These are phyloP conservation scores for Claviceps cyperi DNA, from an alignment of 2,329 filamentous ascomycete species.

Conservation along the genomic window DNA sequence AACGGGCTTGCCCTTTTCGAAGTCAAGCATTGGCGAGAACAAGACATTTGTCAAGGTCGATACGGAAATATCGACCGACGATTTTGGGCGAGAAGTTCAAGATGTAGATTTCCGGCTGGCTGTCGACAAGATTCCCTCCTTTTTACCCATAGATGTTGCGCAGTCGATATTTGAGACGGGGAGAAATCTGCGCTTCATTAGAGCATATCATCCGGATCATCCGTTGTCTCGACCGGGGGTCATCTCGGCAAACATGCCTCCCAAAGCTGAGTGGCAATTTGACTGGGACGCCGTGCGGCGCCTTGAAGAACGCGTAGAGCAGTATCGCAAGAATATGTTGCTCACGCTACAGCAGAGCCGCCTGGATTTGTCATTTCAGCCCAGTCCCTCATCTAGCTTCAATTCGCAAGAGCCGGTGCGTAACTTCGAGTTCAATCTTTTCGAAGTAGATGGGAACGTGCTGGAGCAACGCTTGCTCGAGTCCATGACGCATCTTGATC, in stretches of 20 bases:
- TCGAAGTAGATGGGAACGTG: slow-evolving; percentile 30
- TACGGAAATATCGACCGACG: slow-evolving; percentile 38
- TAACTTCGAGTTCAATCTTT: slow-evolving; percentile 25
- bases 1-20: slow-evolving; percentile 37
- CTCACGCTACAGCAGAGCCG: slow-evolving; percentile 10
- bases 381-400: neutral
- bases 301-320: slow-evolving; percentile 43
- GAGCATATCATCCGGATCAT: slow-evolving; percentile 55
- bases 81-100: slow-evolving; percentile 41
- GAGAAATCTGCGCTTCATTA: slow-evolving; percentile 58
- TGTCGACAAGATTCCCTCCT: slow-evolving; percentile 51
- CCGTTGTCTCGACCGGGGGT: slow-evolving; percentile 43
- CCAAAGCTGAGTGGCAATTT: slow-evolving; percentile 52
- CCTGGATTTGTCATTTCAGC: neutral
- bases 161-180: slow-evolving; percentile 67
- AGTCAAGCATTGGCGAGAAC: slow-evolving; percentile 25
- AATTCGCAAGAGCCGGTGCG: slow-evolving; percentile 5
- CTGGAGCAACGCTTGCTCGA: slow-evolving; percentile 33
- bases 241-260: slow-evolving; percentile 32
- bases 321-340: slow-evolving; percentile 19
- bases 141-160: slow-evolving; percentile 56
- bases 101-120: slow-evolving; percentile 50
- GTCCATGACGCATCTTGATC: slow-evolving; percentile 33
- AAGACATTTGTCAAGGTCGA: slow-evolving; percentile 49
- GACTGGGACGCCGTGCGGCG: slow-evolving; percentile 54